These are phyloP conservation scores for Cocos nucifera DNA, from an alignment of 176 grass and related monocot genomes.

Conservation along the genomic window DNA sequence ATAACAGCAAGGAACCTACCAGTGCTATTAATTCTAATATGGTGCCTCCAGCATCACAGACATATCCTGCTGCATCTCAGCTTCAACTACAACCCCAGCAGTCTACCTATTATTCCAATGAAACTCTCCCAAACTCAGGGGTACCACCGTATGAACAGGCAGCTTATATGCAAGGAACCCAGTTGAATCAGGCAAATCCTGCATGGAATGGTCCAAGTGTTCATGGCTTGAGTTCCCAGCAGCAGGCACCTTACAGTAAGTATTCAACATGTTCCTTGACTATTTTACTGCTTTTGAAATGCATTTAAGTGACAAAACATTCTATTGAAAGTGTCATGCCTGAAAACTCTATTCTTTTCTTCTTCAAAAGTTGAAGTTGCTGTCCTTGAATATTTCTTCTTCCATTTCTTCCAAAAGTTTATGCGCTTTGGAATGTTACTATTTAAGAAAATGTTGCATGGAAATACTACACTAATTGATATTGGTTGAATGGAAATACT, in stretches of 20 bases:
- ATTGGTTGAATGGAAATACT: no score
- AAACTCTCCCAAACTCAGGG: conserved; percentile 19
- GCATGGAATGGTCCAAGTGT: conserved; percentile 41
- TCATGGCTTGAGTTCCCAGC: conserved; percentile 24
- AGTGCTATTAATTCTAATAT: conserved; percentile 37
- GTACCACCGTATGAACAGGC: conserved; percentile 15
- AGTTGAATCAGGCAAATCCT: conserved; percentile 25
- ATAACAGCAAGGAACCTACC: conserved; percentile 24
- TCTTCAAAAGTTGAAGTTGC: no score
- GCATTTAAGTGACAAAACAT: neutral
- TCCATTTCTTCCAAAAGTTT: no score
- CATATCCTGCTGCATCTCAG: conserved; percentile 19
- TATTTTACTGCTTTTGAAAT: neutral
- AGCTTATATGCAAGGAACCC: conserved; percentile 34
- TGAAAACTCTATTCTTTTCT: conserved; percentile 1
- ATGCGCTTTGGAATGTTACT: no score
- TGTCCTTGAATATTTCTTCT: no score
- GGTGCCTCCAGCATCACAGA: conserved; percentile 35
- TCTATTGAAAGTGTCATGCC: conserved; percentile 12
- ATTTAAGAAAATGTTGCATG: no score
- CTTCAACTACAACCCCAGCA: conserved; percentile 26
- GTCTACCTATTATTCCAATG: conserved; percentile 36
- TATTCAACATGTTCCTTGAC: neutral
- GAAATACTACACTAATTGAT: no score
- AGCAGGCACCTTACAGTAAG: conserved; percentile 47